Evolutionary conservation across 495 filamentous ascomycete species (phyloP).

Genomic region (Sphaerosporella brunnea): DNA sequence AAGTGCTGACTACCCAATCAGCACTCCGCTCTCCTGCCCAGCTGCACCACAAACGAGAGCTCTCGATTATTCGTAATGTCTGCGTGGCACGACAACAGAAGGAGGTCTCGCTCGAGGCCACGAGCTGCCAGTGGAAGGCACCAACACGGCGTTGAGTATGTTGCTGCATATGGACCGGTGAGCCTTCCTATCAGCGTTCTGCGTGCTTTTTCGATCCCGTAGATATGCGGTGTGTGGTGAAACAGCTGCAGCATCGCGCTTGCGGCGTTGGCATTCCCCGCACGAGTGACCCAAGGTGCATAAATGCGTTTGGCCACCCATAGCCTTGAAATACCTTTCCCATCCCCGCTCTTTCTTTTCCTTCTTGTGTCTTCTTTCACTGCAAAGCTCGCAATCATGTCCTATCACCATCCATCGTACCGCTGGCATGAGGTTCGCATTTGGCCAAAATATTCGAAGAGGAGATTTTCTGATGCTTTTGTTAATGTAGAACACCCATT

Average conservation of each 20-base stretch:
- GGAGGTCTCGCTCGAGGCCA: not conserved
- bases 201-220: not conserved
- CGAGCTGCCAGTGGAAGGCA: not conserved
- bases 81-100: not conserved
- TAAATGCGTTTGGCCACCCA: no score
- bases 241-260: no score
- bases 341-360: no score
- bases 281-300: not conserved
- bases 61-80: not conserved
- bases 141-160: not conserved
- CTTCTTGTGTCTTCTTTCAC: not conserved
- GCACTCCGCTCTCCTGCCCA: not conserved
- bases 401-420: not conserved
- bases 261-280: not conserved
- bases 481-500: not conserved
- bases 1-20: not conserved
- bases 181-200: no score
- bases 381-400: not conserved
- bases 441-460: not conserved
- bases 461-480: not conserved
- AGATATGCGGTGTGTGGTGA: not conserved
- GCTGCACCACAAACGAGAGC: not conserved
- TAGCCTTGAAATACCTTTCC: no score
- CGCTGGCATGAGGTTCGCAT: not conserved
- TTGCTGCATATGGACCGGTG: not conserved